Evolutionary conservation across 371 early-diverging fungal species (phyloP), one percentile per base, ranked within the genome.

Genomic region (Syncephalis fuscata): DNA sequence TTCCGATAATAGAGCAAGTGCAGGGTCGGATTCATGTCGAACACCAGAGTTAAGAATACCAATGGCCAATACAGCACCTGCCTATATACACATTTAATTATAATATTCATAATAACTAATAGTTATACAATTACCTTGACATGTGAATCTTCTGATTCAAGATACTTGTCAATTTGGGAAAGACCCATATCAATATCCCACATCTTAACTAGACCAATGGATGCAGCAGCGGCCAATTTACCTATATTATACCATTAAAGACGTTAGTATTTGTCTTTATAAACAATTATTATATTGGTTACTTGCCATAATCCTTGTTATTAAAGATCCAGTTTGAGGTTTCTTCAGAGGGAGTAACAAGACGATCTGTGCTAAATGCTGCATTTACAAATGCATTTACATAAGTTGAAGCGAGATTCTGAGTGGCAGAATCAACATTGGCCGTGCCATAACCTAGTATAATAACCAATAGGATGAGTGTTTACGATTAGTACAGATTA

Each of bases 321-420:
- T 94, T 94, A 71, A 85, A 90, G 48, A 96, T 86, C 93, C 95
- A 94, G 38, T 67, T 65, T 23, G 67, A 68, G 9, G 70, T 70
- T n/a, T 90, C 87, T 26, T 78, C 82, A 27, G 74, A 70, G 8
- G 72, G 70, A 41, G 80, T 71, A 73, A 92, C 76, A 43, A 97
- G 75, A 67, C 91, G 95, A 58, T 97, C 98, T 19, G 68, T 80
- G 44, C 91, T 83, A 61, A 92, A 97, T 8, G 92, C 97, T 36
- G 87, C 90, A 59, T 97, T 97, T 45, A 96, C 90, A 70, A 96
- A 95, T 0, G 91, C 97, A 60, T 96, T 97, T 36, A 96, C 97
- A 71, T 94, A 92, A 2, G 92, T 88, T 23, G 92, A 85, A 0
- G 98, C 88, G 41, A 96, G 67, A 62, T 96, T 93, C 58, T 92